phyloP scores from a whole-genome alignment of 2,329 filamentous ascomycete species.

The Xylariomycetidae sp. region DNA sequence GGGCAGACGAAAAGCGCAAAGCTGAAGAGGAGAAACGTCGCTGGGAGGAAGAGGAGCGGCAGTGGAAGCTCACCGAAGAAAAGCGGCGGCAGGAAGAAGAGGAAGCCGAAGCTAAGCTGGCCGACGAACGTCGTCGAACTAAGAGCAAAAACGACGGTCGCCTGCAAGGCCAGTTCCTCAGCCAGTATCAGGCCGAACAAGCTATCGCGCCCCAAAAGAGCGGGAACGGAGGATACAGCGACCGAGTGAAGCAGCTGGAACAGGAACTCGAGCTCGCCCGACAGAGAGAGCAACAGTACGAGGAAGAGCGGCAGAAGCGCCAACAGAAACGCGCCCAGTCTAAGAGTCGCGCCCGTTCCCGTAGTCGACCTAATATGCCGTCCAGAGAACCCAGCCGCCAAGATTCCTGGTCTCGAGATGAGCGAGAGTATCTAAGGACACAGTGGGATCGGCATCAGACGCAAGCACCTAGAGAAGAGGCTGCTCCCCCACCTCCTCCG shows the following conservation, averaged over 20 bases:
- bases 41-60: constrained; percentile 73
- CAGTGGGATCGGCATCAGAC: constrained; percentile 43
- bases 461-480: constrained; percentile 15
- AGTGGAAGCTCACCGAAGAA: constrained; percentile 75
- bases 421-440: constrained; percentile 59
- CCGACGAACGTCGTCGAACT: constrained; percentile 60
- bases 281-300: constrained; percentile 58
- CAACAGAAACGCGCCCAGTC: constrained; percentile 24
- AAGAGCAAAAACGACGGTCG: constrained; percentile 60
- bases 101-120: constrained; percentile 63
- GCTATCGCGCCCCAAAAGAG: constrained; percentile 33
- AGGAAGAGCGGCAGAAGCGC: constrained; percentile 52
- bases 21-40: constrained; percentile 64
- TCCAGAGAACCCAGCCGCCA: constrained; percentile 47
- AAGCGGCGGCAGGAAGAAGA: constrained; percentile 66
- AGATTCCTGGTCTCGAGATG: constrained; percentile 60
- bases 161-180: constrained; percentile 78
- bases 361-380: constrained; percentile 33
- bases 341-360: constrained; percentile 35
- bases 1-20: constrained; percentile 58
- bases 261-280: constrained; percentile 60
- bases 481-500: too few relatives aligned
- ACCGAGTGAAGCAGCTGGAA: constrained; percentile 77
- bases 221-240: constrained; percentile 48
- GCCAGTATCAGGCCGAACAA: constrained; percentile 77